A percentile compares a stretch with the other conserved stretches of the same genome.
phyloP scores from a whole-genome alignment of 257 asterid genomes.

The Perilla frutescens region DNA sequence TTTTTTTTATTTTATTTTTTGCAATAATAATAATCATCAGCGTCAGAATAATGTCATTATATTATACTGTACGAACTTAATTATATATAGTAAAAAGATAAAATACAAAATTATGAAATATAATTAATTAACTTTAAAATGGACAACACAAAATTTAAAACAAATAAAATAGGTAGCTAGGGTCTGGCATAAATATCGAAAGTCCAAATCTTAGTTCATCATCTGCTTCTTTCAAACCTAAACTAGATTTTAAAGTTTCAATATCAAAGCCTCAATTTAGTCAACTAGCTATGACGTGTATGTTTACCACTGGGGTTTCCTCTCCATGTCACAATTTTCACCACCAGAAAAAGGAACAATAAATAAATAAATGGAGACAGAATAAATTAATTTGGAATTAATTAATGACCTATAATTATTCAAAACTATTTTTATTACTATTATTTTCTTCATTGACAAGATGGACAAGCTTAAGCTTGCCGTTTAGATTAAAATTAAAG shows the following conservation, averaged over 20 bases:
- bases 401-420: background rate
- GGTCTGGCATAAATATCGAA: constrained; percentile 1
- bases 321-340: background rate
- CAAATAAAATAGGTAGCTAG: background rate
- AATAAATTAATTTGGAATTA: background rate
- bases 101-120: too few relatives aligned
- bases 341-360: background rate
- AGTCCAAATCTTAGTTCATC: constrained; percentile 47
- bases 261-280: constrained; percentile 25
- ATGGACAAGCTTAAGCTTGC: background rate
- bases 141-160: background rate
- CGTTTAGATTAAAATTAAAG: background rate
- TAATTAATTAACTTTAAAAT: too few relatives aligned
- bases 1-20: too few relatives aligned
- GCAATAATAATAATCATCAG: too few relatives aligned
- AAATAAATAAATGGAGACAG: background rate
- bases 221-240: constrained; percentile 45
- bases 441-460: background rate
- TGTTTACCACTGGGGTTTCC: constrained; percentile 8
- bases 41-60: too few relatives aligned
- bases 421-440: background rate
- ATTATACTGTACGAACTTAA: too few relatives aligned
- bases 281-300: constrained; percentile 36
- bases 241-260: constrained; percentile 35
- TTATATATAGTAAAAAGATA: too few relatives aligned